These are phyloP conservation scores for Geotrichum cucujoidarum DNA, from an alignment of 1,139 yeast genomes.

Conservation along the genomic window DNA sequence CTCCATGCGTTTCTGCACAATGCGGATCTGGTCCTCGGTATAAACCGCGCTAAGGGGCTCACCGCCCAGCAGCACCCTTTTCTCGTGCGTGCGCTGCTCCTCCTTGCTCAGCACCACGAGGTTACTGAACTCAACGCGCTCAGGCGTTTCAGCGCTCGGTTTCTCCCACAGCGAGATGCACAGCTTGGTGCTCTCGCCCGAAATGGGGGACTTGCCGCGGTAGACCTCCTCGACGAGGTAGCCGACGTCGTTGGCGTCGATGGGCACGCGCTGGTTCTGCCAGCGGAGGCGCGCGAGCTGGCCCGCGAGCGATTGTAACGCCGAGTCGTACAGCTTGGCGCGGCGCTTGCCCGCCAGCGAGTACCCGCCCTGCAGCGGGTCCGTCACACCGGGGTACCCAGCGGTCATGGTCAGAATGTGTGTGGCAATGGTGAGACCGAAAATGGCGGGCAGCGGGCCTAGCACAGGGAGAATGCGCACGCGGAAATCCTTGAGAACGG, in stretches of 20 bases:
- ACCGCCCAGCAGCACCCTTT: constrained; percentile 61
- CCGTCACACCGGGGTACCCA: constrained; percentile 71
- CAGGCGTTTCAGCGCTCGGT: constrained; percentile 34
- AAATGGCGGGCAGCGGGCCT: constrained; percentile 95
- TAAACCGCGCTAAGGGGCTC: constrained; percentile 61
- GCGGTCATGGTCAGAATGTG: constrained; percentile 72
- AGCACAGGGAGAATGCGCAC: constrained; percentile 90
- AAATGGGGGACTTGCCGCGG: constrained; percentile 84
- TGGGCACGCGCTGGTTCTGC: constrained; percentile 55
- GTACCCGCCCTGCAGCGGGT: constrained; percentile 39
- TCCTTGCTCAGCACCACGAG: constrained; percentile 84
- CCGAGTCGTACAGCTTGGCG: constrained; percentile 73
- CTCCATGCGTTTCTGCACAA: constrained; percentile 57
- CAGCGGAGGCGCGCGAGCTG: constrained; percentile 74
- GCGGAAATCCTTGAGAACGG: constrained; percentile 83
- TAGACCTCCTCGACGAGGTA: constrained; percentile 89
- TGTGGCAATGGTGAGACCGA: constrained; percentile 86
- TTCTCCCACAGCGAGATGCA: constrained; percentile 85
- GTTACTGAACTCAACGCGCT: constrained; percentile 52
- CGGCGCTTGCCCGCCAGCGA: constrained; percentile 84
- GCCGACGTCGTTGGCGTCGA: constrained; percentile 66
- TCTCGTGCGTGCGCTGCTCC: constrained; percentile 77
- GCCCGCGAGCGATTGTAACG: constrained; percentile 77
- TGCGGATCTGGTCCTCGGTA: constrained; percentile 50
- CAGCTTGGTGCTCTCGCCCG: constrained; percentile 76